These are phyloP conservation scores for Globisporangium paroecandrum DNA, from an alignment of 352 stramenopile species.

Conservation along the genomic window DNA sequence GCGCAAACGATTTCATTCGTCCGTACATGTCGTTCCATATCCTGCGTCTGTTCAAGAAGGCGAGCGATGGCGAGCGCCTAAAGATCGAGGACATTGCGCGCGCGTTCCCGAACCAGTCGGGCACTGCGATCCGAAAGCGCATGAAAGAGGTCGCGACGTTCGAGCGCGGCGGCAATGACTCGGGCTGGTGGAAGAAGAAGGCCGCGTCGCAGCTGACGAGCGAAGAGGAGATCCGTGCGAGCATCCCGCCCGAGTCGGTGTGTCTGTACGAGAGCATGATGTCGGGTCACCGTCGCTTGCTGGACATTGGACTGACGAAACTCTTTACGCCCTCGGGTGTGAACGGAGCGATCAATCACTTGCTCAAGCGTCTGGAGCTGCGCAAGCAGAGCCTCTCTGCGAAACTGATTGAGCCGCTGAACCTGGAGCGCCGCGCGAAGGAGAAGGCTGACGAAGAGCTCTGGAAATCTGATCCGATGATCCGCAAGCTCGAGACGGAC, in stretches of 20 bases:
- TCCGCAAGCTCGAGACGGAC: conserved; percentile 74
- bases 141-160: conserved; percentile 87
- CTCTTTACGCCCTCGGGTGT: conserved; percentile 73
- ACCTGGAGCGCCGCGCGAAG: conserved; percentile 45
- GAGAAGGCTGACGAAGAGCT: conserved; percentile 68
- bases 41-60: conserved; percentile 79
- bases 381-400: conserved; percentile 54
- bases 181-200: conserved; percentile 85
- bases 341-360: conserved; percentile 64
- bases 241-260: conserved; percentile 72
- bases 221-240: conserved; percentile 74
- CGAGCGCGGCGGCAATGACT: conserved; percentile 78
- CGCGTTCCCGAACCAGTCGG: conserved; percentile 78
- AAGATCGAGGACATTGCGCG: conserved; percentile 84
- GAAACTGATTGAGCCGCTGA: conserved; percentile 46
- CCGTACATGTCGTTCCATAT: conserved; percentile 88
- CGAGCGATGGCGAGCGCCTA: conserved; percentile 67
- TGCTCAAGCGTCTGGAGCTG: conserved; percentile 71
- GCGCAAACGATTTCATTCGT: conserved; percentile 82
- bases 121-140: conserved; percentile 78
- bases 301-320: conserved; percentile 81
- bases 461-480: conserved; percentile 62
- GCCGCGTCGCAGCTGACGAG: conserved; percentile 51
- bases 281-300: conserved; percentile 68
- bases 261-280: conserved; percentile 89